phyloP scores from a whole-genome alignment of 108 stramenopile species.

The Cyclotella sp. region DNA sequence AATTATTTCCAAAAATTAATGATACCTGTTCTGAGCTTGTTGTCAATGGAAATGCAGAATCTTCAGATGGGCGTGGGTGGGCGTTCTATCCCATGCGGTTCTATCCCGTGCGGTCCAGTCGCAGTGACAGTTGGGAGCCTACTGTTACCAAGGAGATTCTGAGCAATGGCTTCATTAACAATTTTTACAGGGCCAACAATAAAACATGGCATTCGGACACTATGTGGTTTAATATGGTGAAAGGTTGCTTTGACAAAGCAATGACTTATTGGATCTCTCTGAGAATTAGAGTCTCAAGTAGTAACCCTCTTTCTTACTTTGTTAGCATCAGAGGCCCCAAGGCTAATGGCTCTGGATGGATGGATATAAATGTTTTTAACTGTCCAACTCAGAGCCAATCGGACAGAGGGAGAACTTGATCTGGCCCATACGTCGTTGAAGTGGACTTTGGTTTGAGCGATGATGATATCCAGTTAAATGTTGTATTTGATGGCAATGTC shows the following conservation, averaged over 20 bases:
- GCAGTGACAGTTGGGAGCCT: constrained; percentile 12
- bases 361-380: constrained; percentile 13
- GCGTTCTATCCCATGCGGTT: constrained; percentile 14
- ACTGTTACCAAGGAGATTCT: constrained; percentile 26
- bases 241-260: constrained; percentile 34
- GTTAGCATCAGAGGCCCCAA: constrained; percentile 28
- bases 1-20: constrained; percentile 35
- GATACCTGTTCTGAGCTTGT: constrained; percentile 57
- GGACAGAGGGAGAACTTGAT: constrained; percentile 39
- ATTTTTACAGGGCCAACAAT: constrained; percentile 42
- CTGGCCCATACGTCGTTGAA: constrained; percentile 36
- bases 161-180: constrained; percentile 30
- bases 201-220: constrained; percentile 27
- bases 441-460: background rate
- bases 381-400: constrained; percentile 16
- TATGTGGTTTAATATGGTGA: constrained; percentile 7
- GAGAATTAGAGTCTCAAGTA: constrained; percentile 16
- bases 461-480: constrained; percentile 4
- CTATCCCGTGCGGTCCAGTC: constrained; percentile 3
- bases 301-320: constrained; percentile 5
- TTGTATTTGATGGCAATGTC: constrained; percentile 9
- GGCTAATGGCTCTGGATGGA: constrained; percentile 29
- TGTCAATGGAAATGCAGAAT: constrained; percentile 55
- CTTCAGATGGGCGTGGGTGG: constrained; percentile 1
- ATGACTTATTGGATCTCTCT: constrained; percentile 36